phyloP scores from a whole-genome alignment of 2,329 filamentous ascomycete genomes.

The Scedosporium aurantiacum region DNA sequence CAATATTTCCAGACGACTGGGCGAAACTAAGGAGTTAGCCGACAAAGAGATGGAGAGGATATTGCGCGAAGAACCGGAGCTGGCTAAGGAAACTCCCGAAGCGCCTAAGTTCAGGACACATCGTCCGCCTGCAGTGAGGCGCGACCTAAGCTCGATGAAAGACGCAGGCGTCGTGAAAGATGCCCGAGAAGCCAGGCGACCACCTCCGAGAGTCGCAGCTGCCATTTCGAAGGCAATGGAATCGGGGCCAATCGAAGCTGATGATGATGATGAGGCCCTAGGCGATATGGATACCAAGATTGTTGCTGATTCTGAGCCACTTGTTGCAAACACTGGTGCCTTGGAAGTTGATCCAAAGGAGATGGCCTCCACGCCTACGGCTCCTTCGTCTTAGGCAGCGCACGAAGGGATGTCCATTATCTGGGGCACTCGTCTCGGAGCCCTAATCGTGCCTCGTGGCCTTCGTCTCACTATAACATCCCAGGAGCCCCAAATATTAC shows the following conservation, averaged over 20 bases:
- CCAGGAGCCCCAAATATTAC: too few species aligned
- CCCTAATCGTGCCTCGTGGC: neutral
- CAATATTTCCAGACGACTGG: slow-evolving; percentile 55
- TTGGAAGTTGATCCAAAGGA: neutral
- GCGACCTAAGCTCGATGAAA: slow-evolving; percentile 23
- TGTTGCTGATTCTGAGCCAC: neutral
- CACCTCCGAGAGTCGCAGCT: neutral
- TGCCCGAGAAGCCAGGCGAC: neutral
- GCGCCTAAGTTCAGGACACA: slow-evolving; percentile 34
- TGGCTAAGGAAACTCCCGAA: slow-evolving; percentile 26
- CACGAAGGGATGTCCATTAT: neutral
- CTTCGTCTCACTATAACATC: neutral
- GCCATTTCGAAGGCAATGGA: neutral
- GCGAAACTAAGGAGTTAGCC: slow-evolving; percentile 50
- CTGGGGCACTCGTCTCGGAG: neutral
- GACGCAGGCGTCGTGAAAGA: neutral
- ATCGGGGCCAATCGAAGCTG: neutral
- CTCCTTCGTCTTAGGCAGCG: neutral
- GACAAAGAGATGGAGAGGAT: slow-evolving; percentile 47
- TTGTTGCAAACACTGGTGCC: neutral
- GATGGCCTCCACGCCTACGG: neutral
- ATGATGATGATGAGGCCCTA: slow-evolving; percentile 2
- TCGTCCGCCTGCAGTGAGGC: slow-evolving; percentile 42
- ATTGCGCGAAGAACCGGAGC: slow-evolving; percentile 38
- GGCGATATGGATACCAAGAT: slow-evolving; percentile 1